Percentiles rank a stretch among this genome's conserved stretches.
Evolutionary conservation across 306 rosid species (phyloP).

Genomic region (Styphnolobium japonicum): DNA sequence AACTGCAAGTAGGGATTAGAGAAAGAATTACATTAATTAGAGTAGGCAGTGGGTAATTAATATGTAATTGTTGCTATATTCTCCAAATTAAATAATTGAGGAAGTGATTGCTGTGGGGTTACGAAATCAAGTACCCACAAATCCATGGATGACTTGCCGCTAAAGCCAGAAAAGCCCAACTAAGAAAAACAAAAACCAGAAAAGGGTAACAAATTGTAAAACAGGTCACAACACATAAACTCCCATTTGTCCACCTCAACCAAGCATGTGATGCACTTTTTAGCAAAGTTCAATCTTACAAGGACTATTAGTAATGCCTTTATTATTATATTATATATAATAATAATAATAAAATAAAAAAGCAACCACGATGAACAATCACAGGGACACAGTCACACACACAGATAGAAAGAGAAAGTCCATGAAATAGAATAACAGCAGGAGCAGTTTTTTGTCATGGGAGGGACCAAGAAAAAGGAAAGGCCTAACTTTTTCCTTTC

Average conservation of each 20-base stretch:
- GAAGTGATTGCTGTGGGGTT: neutral
- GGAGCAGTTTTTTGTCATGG: neutral
- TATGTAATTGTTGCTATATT: neutral
- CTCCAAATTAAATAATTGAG: neutral
- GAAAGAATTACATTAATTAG: no score
- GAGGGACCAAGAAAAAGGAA: slow-evolving; percentile 41
- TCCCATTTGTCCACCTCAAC: slow-evolving; percentile 33
- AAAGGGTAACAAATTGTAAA: neutral
- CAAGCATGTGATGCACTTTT: slow-evolving; percentile 38
- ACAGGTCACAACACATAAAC: neutral
- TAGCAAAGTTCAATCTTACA: slow-evolving; percentile 21
- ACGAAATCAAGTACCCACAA: slow-evolving; percentile 15
- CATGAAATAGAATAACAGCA: neutral
- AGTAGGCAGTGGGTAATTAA: neutral
- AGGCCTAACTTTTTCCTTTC: slow-evolving; percentile 39
- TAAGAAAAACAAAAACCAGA: neutral
- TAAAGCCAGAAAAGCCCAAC: neutral
- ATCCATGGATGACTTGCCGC: slow-evolving; percentile 11
- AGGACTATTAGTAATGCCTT: neutral
- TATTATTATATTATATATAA: neutral
- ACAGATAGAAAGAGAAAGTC: neutral
- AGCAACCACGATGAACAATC: neutral
- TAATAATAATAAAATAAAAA: neutral
- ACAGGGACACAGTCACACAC: no score
- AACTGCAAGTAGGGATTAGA: no score